Conservation (phyloP, 2,329 filamentous ascomycete genomes). For the Penicillium sumatraense region DNA sequence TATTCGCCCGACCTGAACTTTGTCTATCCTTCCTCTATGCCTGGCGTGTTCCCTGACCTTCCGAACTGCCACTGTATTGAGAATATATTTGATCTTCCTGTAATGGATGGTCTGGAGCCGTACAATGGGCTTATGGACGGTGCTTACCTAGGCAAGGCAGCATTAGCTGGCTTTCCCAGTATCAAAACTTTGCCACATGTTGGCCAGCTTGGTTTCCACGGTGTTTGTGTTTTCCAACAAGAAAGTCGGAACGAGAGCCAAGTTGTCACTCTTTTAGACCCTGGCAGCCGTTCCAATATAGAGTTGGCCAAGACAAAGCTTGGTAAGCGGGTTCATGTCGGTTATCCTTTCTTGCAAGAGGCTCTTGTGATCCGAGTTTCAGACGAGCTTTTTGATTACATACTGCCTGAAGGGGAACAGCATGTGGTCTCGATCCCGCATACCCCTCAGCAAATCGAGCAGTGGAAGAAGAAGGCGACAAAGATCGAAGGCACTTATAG, state of each 20-base stretch:
- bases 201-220: conserved; percentile 81
- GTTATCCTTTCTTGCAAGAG: conserved; percentile 94
- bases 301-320: conserved; percentile 78
- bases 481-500: conserved; percentile 86
- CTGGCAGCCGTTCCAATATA: conserved; percentile 71
- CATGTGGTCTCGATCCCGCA: conserved; percentile 73
- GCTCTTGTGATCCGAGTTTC: conserved; percentile 87
- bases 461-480: conserved; percentile 82
- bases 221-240: conserved; percentile 91
- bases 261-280: conserved; percentile 80
- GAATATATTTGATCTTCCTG: conserved; percentile 94
- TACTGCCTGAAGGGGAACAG: conserved; percentile 67
- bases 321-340: conserved; percentile 84
- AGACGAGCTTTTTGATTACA: conserved; percentile 91
- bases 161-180: conserved; percentile 92
- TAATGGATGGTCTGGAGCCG: conserved; percentile 85
- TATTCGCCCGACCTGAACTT: conserved; percentile 79
- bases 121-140: conserved; percentile 83
- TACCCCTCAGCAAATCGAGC: conserved; percentile 73
- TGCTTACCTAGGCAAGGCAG: conserved; percentile 77
- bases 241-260: conserved; percentile 97
- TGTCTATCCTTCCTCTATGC: conserved; percentile 83
- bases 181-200: conserved; percentile 83
- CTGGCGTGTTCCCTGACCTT: conserved; percentile 89
- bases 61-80: conserved; percentile 86